Evolutionary conservation across 75 land plant genomes (phyloP).

Genomic region (Pseudotsuga menziesii): DNA sequence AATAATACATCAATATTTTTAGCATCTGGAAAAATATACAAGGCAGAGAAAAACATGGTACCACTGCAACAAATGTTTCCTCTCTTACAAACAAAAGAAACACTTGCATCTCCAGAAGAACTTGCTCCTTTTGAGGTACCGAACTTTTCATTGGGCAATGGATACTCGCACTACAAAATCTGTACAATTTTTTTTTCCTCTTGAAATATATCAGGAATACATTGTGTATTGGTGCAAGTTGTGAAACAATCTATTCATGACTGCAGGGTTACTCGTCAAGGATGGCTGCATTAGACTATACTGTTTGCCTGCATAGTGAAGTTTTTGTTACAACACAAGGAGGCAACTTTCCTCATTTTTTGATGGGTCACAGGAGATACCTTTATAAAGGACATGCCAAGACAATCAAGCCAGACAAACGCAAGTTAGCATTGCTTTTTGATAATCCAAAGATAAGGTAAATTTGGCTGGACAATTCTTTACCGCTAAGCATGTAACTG

Average conservation of each 20-base stretch:
- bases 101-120: conserved; percentile 78
- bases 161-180: neutral
- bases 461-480: neutral
- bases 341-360: conserved; percentile 97
- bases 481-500: conserved; percentile 27
- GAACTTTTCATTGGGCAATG: neutral
- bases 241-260: neutral
- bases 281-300: conserved; percentile 96
- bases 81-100: conserved; percentile 82
- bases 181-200: neutral
- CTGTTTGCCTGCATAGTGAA: conserved; percentile 97
- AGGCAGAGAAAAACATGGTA: conserved; percentile 75
- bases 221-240: neutral
- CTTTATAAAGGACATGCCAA: conserved; percentile 87
- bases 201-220: neutral
- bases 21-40: conserved; percentile 95
- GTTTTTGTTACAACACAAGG: conserved; percentile 99
- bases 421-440: conserved; percentile 79
- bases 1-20: conserved; percentile 83
- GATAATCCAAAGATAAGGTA: conserved; percentile 65
- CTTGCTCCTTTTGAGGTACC: conserved; percentile 76
- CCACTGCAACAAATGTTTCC: conserved; percentile 98
- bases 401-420: conserved; percentile 90
- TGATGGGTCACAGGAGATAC: conserved; percentile 93
- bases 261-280: conserved; percentile 87